Conservation (phyloP, 1,139 yeast genomes). For the Yamadazyma sp. region DNA sequence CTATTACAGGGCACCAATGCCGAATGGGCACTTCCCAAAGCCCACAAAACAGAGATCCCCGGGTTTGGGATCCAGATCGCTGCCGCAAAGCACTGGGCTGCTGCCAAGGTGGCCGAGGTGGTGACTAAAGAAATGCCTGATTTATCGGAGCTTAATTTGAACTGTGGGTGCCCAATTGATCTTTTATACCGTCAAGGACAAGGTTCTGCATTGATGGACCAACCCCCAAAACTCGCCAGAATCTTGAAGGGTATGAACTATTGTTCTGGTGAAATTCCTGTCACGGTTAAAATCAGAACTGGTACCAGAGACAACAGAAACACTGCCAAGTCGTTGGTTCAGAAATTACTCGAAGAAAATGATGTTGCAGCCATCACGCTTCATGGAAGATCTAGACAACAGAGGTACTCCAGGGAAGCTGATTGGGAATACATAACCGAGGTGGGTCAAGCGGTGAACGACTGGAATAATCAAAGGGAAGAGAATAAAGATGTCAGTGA, state of each 20-base stretch:
- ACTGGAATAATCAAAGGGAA: conserved; percentile 50
- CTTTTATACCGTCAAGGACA: conserved; percentile 89
- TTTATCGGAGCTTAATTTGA: conserved; percentile 80
- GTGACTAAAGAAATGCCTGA: conserved; percentile 54
- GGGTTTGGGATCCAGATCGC: conserved; percentile 96
- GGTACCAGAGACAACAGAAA: conserved; percentile 86
- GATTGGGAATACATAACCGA: conserved; percentile 89
- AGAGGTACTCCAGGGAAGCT: conserved; percentile 85
- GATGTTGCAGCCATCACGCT: conserved; percentile 89
- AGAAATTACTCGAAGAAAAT: conserved; percentile 69
- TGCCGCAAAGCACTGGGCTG: conserved; percentile 89
- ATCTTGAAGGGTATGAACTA: conserved; percentile 87
- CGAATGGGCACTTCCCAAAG: conserved; percentile 97
- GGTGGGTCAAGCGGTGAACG: conserved; percentile 68
- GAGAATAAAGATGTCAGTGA: conserved; percentile 57
- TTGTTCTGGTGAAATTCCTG: conserved; percentile 84
- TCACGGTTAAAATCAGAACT: conserved; percentile 87
- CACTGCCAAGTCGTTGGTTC: conserved; percentile 75
- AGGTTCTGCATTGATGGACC: conserved; percentile 91
- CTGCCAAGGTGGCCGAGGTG: conserved; percentile 85
- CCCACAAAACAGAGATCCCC: conserved; percentile 77
- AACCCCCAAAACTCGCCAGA: conserved; percentile 76
- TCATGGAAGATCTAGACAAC: conserved; percentile 96
- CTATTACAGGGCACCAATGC: conserved; percentile 85
- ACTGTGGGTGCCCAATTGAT: conserved; percentile 98